Conservation (phyloP, 768 basidiomycete species). For the Podaxis sp. region DNA sequence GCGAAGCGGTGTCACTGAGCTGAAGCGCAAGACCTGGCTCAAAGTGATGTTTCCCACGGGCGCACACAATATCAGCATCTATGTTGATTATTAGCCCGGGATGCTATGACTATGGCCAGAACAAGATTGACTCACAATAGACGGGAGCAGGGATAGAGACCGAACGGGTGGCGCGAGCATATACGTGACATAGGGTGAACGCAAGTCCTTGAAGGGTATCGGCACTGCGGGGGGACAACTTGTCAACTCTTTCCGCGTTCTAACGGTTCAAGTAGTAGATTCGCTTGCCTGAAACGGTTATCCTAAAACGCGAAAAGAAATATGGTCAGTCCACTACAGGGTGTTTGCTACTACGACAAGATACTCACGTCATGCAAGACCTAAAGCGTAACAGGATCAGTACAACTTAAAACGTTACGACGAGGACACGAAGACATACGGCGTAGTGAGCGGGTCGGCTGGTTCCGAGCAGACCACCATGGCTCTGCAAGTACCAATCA, state of each 20-base stretch:
- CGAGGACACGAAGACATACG: slow-evolving; percentile 2
- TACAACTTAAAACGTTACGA: background rate
- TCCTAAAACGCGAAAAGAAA: slow-evolving; percentile 23
- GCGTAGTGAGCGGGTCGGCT: slow-evolving; percentile 49
- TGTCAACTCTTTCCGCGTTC: slow-evolving; percentile 7
- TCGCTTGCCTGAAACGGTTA: slow-evolving; percentile 52
- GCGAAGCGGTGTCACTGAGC: slow-evolving; percentile 32
- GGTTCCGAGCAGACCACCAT: slow-evolving; percentile 74
- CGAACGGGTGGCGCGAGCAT: slow-evolving; percentile 69
- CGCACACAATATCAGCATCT: slow-evolving; percentile 74
- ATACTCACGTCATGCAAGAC: slow-evolving; percentile 33
- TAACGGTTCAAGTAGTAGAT: background rate
- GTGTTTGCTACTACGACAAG: background rate
- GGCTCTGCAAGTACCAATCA: slow-evolving; percentile 77
- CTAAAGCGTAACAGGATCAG: slow-evolving; percentile 10
- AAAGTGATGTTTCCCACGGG: slow-evolving; percentile 29
- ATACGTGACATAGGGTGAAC: slow-evolving; percentile 71
- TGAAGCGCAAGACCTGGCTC: slow-evolving; percentile 42
- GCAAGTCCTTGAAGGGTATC: slow-evolving; percentile 67
- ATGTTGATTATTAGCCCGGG: background rate
- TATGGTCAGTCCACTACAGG: background rate
- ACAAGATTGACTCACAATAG: slow-evolving; percentile 48
- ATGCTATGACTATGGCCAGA: background rate
- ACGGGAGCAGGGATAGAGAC: slow-evolving; percentile 80
- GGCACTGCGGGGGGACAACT: slow-evolving; percentile 31